These are phyloP conservation scores for Garcia nutans DNA, from an alignment of 345 rosid genomes.

Conservation along the genomic window DNA sequence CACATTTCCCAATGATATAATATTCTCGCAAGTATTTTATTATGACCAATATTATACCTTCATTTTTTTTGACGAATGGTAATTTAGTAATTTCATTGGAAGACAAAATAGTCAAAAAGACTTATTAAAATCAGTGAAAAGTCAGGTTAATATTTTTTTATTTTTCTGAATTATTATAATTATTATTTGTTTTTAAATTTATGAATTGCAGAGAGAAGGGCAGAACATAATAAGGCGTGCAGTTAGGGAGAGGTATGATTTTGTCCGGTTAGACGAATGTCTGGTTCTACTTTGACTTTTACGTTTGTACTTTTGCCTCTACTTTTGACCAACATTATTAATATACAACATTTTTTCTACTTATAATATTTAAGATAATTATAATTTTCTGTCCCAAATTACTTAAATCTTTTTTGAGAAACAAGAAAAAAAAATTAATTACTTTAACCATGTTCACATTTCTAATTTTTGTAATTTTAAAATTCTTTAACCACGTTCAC, in stretches of 20 bases:
- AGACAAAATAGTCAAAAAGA: slow-evolving; percentile 34
- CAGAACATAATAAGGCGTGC: slow-evolving; percentile 28
- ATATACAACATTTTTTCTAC: not conserved
- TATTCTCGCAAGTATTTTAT: not conserved
- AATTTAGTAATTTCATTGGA: slow-evolving; percentile 12
- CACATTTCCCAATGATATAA: slow-evolving; percentile 23
- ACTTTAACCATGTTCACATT: too few relatives aligned
- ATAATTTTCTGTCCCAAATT: too few relatives aligned
- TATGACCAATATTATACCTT: not conserved
- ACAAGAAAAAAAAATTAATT: too few relatives aligned
- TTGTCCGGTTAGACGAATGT: slow-evolving; percentile 37
- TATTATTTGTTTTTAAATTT: too few relatives aligned
- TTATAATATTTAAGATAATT: too few relatives aligned
- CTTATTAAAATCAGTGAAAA: slow-evolving; percentile 22
- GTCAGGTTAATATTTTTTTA: not conserved
- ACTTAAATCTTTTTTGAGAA: too few relatives aligned
- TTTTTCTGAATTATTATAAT: not conserved
- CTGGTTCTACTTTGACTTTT: slow-evolving; percentile 35
- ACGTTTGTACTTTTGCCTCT: slow-evolving; percentile 18
- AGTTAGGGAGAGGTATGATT: slow-evolving; percentile 33
- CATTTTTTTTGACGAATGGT: not conserved
- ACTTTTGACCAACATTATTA: slow-evolving; percentile 28
- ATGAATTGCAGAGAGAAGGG: not conserved
- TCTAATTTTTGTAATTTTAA: too few relatives aligned
- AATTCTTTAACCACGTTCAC: too few relatives aligned